Conservation (phyloP, 495 filamentous ascomycete species). For the Hypoxylon crocopeplum region DNA sequence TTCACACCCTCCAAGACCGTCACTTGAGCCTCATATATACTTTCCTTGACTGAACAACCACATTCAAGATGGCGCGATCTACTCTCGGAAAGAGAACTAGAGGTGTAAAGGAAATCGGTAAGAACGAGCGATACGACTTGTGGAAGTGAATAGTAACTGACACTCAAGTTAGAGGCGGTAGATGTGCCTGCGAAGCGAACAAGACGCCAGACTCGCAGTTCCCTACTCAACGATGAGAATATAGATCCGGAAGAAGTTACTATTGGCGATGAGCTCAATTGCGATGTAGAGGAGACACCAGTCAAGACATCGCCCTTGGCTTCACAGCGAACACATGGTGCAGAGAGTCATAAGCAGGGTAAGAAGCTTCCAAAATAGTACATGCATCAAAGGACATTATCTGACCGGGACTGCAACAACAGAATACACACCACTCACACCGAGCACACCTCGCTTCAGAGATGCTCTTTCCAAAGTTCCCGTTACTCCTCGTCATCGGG, state of each 20-base stretch:
- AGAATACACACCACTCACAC: slow-evolving; percentile 65
- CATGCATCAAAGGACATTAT: slow-evolving; percentile 1
- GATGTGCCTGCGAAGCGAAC: slow-evolving; percentile 64
- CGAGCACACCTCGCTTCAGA: slow-evolving; percentile 66
- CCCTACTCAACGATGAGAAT: slow-evolving; percentile 54
- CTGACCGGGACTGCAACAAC: slow-evolving; percentile 18
- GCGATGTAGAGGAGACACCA: slow-evolving; percentile 29
- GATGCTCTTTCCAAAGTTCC: slow-evolving; percentile 55
- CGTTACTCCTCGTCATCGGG: slow-evolving; percentile 55
- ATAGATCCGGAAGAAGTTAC: slow-evolving; percentile 54
- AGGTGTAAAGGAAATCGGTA: slow-evolving; percentile 65
- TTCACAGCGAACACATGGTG: slow-evolving; percentile 32
- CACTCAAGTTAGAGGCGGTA: slow-evolving; percentile 37
- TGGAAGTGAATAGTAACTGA: slow-evolving; percentile 43
- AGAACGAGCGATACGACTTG: slow-evolving; percentile 34
- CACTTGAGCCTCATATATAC: background rate
- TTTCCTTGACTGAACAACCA: slow-evolving; percentile 19
- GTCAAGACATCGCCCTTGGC: slow-evolving; percentile 37
- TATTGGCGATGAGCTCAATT: slow-evolving; percentile 47
- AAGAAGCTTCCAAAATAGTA: slow-evolving; percentile 16
- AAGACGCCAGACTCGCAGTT: slow-evolving; percentile 57
- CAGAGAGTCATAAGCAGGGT: slow-evolving; percentile 32
- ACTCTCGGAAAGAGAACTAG: slow-evolving; percentile 78
- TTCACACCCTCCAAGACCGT: background rate
- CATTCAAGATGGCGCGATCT: slow-evolving; percentile 63